A percentile compares a stretch with the other conserved stretches of the same genome.
Evolutionary conservation across 2,329 filamentous ascomycete species (phyloP).

Genomic region (Dactylellina leptospora): DNA sequence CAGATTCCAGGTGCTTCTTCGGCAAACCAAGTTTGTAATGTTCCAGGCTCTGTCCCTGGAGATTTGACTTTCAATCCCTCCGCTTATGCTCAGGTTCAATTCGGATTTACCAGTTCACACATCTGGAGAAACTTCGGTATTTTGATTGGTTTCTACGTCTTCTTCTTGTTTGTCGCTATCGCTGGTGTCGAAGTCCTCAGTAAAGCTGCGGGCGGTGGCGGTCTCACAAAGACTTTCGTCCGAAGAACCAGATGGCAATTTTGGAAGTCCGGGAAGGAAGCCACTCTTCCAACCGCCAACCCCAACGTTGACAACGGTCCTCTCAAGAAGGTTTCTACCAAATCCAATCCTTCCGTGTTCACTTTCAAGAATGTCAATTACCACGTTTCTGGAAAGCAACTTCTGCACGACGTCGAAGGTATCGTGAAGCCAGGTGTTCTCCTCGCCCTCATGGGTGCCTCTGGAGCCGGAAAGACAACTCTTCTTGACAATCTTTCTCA

Average conservation of each 20-base stretch:
- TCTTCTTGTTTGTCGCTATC: conserved; percentile 77
- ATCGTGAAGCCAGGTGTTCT: conserved; percentile 82
- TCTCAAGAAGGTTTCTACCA: conserved; percentile 47
- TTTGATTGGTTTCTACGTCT: conserved; percentile 75
- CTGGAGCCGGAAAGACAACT: conserved; percentile 84
- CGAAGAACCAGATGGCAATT: conserved; percentile 30
- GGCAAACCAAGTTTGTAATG: conserved; percentile 67
- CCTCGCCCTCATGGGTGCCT: conserved; percentile 82
- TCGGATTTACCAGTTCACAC: conserved; percentile 68
- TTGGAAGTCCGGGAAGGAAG: conserved; percentile 8
- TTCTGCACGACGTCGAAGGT: conserved; percentile 75
- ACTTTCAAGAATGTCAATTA: conserved; percentile 77
- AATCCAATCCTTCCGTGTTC: conserved; percentile 64
- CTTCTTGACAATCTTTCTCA: conserved; percentile 80
- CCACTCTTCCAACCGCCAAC: conserved; percentile 19
- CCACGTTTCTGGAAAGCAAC: conserved; percentile 73
- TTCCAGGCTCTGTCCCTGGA: conserved; percentile 68
- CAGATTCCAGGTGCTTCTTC: conserved; percentile 64
- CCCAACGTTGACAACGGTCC: conserved; percentile 20
- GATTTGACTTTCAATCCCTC: conserved; percentile 65
- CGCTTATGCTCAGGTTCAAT: conserved; percentile 67
- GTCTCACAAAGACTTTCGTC: conserved; percentile 58
- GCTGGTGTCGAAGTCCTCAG: conserved; percentile 74
- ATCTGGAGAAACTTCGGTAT: conserved; percentile 80
- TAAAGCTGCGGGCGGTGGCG: conserved; percentile 68